Evolutionary conservation across 352 stramenopile genomes (phyloP), one percentile per base, ranked within the genome.

Genomic region (Globisporangium spinosum): DNA sequence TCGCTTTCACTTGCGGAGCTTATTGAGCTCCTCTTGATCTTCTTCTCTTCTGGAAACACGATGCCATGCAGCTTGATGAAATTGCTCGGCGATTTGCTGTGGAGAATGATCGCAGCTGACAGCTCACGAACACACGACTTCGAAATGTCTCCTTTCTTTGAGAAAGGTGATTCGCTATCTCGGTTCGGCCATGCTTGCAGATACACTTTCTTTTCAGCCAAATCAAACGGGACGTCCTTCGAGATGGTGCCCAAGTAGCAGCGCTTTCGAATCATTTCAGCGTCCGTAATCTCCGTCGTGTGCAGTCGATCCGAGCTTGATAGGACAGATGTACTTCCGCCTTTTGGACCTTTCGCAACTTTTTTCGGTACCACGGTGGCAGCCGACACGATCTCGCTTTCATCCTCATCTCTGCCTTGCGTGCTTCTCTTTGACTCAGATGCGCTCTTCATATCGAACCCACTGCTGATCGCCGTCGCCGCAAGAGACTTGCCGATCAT

Each of bases 151-250:
- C 54, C 73, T 63, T 82, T 69, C 23, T 81, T 64, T 8, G 73
- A 81, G 51, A 87, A 87, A 45, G 87, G 75, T 1, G 75, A 43
- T 27, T 86, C 72, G 40, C 84, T 74, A 61, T 93, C 82, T 13
- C 85, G 83, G 40, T 92, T 91, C 12, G 88, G 85, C 86, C 86
- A 96, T 13, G 83, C 82, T 68, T 94, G 82, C 34, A 96, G 55
- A 68, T 91, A 93, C 25, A 95, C 74, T 1, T 75, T 64, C 23
- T 79, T 73, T 0, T 76, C 82, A 58, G 76, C 82, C 8, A 94
- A 45, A 55, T 90, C 80, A 6, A 83, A 71, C 13, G 54, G 62
- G 49, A 77, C 59, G 13, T 79, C 68, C 7, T 64, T 61, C 13
- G 74, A 79, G 13, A 94, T 73, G 0, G 65, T 57, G 0, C 80